Evolutionary conservation across 78 protist species (phyloP), one percentile per base, ranked within the genome.

Genomic region (Speleostelium caveatum): DNA sequence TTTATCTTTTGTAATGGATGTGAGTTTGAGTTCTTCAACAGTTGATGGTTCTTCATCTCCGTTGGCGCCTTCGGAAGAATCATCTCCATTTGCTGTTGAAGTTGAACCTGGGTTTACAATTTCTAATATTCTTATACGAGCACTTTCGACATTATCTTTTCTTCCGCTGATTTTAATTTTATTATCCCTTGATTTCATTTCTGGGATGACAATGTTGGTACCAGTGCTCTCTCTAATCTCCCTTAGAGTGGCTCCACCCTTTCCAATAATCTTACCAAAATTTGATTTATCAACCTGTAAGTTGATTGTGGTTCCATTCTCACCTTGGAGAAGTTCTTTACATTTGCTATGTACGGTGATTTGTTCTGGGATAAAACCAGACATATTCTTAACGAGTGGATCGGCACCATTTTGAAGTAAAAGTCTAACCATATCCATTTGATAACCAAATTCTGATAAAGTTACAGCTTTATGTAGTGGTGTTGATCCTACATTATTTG

Each of bases 341-440:
- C 63, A 55, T 60, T 63, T 73, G 17, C 61, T 68, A 33, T 26
- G 21, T 1, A n/a, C 32, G 14, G 68, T 49, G 51, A 83, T 51
- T 58, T 83, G 91, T 30, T 83, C 91, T 69, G 91, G 91, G 22
- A 83, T 36, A 3, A 83, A 42, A 5, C 91, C 91, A 3, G 77
- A 41, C 19, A 30, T 16, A 59, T 83, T 83, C 60, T 69, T 60
- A 24, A 83, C 59, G 38, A 75, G 56, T 59, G 91, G 91, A 45
- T 83, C 91, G 2, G 91, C 91, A 58, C 91, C 91, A 21, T 53
- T 56, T n/a, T 58, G 67, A 38, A 83, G 39, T 51, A 83, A 49
- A n/a, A 67, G 4, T 32, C 42, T 63, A 30, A 83, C 60, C 21
- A 83, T 56, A 16, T 55, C 17, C 30, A 60, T 56, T 26, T 83